These are phyloP conservation scores for Epithemia pelagica DNA, from an alignment of 108 stramenopile species.

Conservation along the genomic window DNA sequence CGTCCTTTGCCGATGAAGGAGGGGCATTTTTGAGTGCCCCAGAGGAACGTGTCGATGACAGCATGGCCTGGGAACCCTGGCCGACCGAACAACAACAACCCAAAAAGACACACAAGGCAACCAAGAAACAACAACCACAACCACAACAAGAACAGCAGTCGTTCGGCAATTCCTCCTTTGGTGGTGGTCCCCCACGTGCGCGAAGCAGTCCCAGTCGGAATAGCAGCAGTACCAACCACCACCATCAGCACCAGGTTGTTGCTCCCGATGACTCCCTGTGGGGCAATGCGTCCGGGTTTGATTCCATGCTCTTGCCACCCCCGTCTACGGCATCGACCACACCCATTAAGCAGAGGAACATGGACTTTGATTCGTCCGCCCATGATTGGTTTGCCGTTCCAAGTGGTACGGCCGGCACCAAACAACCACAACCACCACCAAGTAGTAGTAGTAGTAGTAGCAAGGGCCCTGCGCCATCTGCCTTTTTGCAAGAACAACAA, in stretches of 20 bases:
- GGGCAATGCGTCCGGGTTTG: neutral
- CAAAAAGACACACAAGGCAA: neutral
- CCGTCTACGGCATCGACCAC: neutral
- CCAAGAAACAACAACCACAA: neutral
- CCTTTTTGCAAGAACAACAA: neutral
- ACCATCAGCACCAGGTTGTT: neutral
- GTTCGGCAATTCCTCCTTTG: neutral
- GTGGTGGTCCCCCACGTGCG: neutral
- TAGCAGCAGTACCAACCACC: no score
- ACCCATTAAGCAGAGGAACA: neutral
- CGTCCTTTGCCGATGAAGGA: neutral
- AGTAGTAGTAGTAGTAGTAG: no score
- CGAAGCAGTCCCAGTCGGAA: no score
- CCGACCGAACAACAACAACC: neutral
- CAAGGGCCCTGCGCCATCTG: no score
- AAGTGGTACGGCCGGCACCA: no score
- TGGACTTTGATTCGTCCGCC: neutral
- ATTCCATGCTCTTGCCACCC: neutral
- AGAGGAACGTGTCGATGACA: neutral
- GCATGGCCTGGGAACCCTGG: neutral
- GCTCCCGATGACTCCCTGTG: neutral
- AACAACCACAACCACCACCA: no score
- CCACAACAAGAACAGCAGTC: neutral
- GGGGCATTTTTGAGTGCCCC: neutral
- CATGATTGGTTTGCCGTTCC: neutral